Percentiles rank a stretch among this genome's conserved stretches.
These are phyloP conservation scores for Aspergillus pseudoglaucus DNA, from an alignment of 2,329 filamentous ascomycete species.

Conservation along the genomic window DNA sequence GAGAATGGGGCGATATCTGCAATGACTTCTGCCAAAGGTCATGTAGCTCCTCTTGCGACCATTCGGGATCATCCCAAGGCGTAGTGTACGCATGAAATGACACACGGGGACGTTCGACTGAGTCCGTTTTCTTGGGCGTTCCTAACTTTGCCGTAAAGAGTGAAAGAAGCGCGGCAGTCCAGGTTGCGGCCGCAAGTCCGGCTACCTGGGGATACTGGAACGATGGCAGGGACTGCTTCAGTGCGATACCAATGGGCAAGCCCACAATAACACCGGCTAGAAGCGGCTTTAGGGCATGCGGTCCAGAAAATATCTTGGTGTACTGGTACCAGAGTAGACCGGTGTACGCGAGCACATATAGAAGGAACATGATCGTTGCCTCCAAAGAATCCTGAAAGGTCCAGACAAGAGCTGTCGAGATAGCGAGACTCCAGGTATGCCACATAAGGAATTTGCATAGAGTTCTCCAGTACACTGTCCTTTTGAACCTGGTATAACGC, in stretches of 20 bases:
- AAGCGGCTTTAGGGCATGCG: conserved; percentile 44
- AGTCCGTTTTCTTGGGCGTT: conserved; percentile 37
- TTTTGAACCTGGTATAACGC: conserved; percentile 40
- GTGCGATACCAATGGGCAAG: conserved; percentile 41
- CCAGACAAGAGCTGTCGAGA: conserved; percentile 49
- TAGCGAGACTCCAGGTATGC: conserved; percentile 47
- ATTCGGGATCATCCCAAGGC: conserved; percentile 39
- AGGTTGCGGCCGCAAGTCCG: conserved; percentile 44
- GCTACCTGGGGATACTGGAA: conserved; percentile 45
- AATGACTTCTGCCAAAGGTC: conserved; percentile 40
- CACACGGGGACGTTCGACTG: conserved; percentile 25
- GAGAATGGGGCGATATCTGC: conserved; percentile 36
- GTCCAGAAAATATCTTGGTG: conserved; percentile 48
- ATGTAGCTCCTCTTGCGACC: conserved; percentile 47
- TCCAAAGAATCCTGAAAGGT: conserved; percentile 39
- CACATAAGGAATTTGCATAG: conserved; percentile 45
- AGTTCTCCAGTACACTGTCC: conserved; percentile 47
- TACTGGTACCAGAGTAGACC: conserved; percentile 51
- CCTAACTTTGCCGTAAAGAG: conserved; percentile 45
- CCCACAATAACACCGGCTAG: conserved; percentile 42
- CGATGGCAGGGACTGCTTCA: conserved; percentile 33
- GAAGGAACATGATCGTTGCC: conserved; percentile 45
- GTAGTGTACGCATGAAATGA: conserved; percentile 41
- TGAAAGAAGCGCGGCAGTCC: conserved; percentile 47
- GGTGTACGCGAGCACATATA: conserved; percentile 46